Evolutionary conservation across 2,329 filamentous ascomycete genomes (phyloP).

Genomic region (Sporothrix globosa): DNA sequence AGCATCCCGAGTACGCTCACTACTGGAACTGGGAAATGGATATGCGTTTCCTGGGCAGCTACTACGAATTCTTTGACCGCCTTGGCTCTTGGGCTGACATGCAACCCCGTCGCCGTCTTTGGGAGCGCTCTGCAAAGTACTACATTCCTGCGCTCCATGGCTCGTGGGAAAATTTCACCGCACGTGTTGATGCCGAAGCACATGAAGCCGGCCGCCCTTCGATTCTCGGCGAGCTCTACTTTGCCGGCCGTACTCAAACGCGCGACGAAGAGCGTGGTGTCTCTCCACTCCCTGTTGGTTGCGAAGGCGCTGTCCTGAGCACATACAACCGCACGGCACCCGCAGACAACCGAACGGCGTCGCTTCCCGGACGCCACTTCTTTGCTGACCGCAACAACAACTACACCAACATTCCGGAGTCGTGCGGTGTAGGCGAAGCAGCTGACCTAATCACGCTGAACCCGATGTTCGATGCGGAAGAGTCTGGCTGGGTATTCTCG

Average conservation of each 20-base stretch:
- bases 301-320: constrained; percentile 52
- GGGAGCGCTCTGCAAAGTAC: constrained; percentile 77
- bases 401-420: constrained; percentile 43
- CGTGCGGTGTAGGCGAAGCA: constrained; percentile 70
- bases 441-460: constrained; percentile 79
- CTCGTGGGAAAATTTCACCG: constrained; percentile 71
- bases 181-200: constrained; percentile 65
- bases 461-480: constrained; percentile 71
- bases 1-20: constrained; percentile 66
- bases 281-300: constrained; percentile 57
- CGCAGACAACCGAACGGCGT: constrained; percentile 22
- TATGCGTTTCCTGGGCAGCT: constrained; percentile 65
- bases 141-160: constrained; percentile 74
- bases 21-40: constrained; percentile 76
- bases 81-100: constrained; percentile 67
- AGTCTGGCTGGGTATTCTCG: constrained; percentile 73
- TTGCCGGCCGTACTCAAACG: constrained; percentile 53
- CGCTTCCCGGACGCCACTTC: constrained; percentile 29
- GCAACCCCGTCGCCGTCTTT: constrained; percentile 72
- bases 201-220: constrained; percentile 54
- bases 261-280: constrained; percentile 57
- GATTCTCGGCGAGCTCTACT: constrained; percentile 69
- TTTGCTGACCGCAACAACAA: constrained; percentile 35
- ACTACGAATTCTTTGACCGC: constrained; percentile 73
- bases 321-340: constrained; percentile 32